Conservation (phyloP, 2,329 filamentous ascomycete genomes). For the Colletotrichum liriopes region DNA sequence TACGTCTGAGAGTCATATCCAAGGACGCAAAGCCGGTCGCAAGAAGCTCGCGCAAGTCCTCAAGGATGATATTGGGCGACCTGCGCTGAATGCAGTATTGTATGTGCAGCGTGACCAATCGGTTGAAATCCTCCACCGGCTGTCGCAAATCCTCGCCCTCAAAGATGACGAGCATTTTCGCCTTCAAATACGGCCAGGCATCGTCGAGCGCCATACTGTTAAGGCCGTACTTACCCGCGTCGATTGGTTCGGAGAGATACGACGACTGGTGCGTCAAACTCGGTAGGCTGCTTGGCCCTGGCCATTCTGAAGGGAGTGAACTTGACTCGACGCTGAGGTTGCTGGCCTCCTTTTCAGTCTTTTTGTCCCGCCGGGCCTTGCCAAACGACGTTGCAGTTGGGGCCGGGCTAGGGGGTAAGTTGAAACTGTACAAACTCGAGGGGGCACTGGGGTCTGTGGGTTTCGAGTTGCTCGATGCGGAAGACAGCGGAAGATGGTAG, state of each 20-base stretch:
- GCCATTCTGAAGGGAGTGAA: constrained; percentile 63
- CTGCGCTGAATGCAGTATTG: constrained; percentile 83
- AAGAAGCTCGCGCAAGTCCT: constrained; percentile 83
- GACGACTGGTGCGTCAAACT: constrained; percentile 61
- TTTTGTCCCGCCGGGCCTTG: constrained; percentile 91
- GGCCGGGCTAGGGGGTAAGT: constrained; percentile 79
- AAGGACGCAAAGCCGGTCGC: constrained; percentile 88
- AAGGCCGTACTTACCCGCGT: constrained; percentile 72
- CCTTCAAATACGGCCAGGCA: constrained; percentile 86
- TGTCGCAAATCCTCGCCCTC: constrained; percentile 84
- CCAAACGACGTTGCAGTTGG: constrained; percentile 78
- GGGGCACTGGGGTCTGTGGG: constrained; percentile 83
- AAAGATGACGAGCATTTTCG: constrained; percentile 83
- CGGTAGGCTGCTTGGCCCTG: constrained; percentile 67
- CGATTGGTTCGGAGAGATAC: constrained; percentile 67
- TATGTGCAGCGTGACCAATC: constrained; percentile 84
- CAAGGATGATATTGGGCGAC: constrained; percentile 78
- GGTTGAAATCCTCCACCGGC: constrained; percentile 89
- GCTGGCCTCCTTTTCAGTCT: constrained; percentile 74
- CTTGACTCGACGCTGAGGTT: constrained; percentile 68
- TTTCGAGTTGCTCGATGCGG: constrained; percentile 82
- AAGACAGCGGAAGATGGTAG: constrained; percentile 80
- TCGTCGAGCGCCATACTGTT: constrained; percentile 83
- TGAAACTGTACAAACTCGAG: constrained; percentile 85
- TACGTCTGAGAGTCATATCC: constrained; percentile 84